Evolutionary conservation across 345 rosid species (phyloP).

Genomic region (Brassica incana): DNA sequence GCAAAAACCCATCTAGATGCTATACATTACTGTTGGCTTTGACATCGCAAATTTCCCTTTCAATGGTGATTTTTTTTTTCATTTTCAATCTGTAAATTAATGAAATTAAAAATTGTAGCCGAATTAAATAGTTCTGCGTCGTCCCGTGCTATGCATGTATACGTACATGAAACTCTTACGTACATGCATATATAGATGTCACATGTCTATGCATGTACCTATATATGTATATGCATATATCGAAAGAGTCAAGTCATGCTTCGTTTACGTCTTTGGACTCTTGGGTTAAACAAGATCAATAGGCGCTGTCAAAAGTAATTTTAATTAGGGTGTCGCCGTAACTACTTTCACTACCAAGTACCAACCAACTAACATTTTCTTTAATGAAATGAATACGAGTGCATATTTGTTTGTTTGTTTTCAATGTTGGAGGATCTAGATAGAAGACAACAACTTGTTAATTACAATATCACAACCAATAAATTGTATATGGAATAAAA

Average conservation of each 20-base stretch:
- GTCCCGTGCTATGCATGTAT: too few relatives aligned
- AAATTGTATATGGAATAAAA: too few relatives aligned
- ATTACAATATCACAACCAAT: too few relatives aligned
- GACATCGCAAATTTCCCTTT: too few relatives aligned
- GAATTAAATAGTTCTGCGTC: too few relatives aligned
- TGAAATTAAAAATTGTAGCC: too few relatives aligned
- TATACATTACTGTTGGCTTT: too few relatives aligned
- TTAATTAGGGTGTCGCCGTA: slow-evolving; percentile 10
- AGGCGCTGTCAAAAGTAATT: slow-evolving; percentile 24
- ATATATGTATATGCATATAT: neutral
- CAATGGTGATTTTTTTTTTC: too few relatives aligned
- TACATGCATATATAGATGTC: neutral
- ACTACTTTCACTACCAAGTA: slow-evolving; percentile 31
- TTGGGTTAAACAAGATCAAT: slow-evolving; percentile 30
- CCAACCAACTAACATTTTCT: slow-evolving; percentile 33
- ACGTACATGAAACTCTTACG: too few relatives aligned
- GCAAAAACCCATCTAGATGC: too few relatives aligned
- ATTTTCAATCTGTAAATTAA: too few relatives aligned
- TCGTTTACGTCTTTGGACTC: slow-evolving; percentile 3
- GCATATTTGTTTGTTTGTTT: neutral
- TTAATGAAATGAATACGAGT: neutral
- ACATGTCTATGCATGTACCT: neutral
- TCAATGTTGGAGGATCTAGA: slow-evolving; percentile 10
- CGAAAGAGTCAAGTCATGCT: slow-evolving; percentile 29
- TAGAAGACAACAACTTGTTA: slow-evolving; percentile 21